Base-by-base conservation (phyloP, 2,329 filamentous ascomycete species). In the Curvularia lunata region DNA sequence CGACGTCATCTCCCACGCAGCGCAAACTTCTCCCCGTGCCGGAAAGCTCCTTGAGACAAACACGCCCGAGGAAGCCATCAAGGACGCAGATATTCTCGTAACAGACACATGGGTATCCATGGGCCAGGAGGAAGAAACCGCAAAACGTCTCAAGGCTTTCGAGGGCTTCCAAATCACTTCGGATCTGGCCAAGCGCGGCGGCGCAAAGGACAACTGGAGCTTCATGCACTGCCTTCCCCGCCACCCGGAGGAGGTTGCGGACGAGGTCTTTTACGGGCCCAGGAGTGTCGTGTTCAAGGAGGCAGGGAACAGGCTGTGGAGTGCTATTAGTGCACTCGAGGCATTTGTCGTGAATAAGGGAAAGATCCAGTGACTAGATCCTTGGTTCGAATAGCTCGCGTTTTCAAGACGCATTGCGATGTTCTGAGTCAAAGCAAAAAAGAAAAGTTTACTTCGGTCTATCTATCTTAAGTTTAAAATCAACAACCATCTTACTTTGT, bases 31-130 rank as follows among this genome's bases (percentile, higher is more conserved):
- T 5, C 68, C 80, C 16, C 82, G 80, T 0, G 83, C 88, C 1
- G 91, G 91, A 16, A 87, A 84, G 66, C 82, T 97, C 32, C 80
- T 79, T 5, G 90, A 96, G 78, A 96, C 91, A 0, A 89, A 84
- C 21, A 81, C 90, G 0, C 95, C 94, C 0, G 91, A 95, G 74
- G 91, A 96, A 71, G 95, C 84, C 1, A 87, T 97, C 73, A 91
- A 91, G 80, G 82, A 88, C 63, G 94, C 95, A 3, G 90, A 99
- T 75, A 85, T 98, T 52, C 82, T 99, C 56, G 92, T 98, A 21
- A 99, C 95, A 0, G 95, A 99, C 73, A 99, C 95, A 1, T 99
- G 95, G 95, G 86, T 99, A 30, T 96, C 92, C 1, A 99, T 99
- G 95, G 95, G 95, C 46, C 94, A 98, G 78, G 95, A 99, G 78